phyloP scores from a whole-genome alignment of 306 rosid genomes.

The Rubus idaeus region DNA sequence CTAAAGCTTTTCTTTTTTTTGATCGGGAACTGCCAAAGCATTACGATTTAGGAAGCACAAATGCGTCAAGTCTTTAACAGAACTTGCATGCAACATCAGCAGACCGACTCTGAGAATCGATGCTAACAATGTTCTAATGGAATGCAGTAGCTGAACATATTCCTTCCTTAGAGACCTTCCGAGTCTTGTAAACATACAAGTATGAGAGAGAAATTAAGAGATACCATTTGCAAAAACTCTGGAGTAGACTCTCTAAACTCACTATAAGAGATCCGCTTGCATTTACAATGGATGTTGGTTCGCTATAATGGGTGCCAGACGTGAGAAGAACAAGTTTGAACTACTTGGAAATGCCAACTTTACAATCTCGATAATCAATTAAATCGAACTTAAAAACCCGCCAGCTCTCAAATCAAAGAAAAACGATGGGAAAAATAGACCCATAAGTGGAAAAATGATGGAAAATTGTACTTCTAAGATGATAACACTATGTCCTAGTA shows the following conservation, averaged over 20 bases:
- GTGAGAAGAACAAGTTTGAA: constrained; percentile 1
- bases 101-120: neutral
- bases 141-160: neutral
- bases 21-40: too few species aligned
- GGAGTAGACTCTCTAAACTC: neutral
- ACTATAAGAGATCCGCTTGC: constrained; percentile 5
- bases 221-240: neutral
- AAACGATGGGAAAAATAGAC: neutral
- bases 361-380: neutral
- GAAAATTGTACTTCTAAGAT: neutral
- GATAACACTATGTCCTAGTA: neutral
- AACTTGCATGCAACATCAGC: neutral
- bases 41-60: neutral
- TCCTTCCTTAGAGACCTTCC: neutral
- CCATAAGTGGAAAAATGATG: neutral
- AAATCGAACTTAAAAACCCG: neutral
- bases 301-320: neutral
- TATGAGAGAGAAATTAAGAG: too few species aligned
- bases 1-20: neutral
- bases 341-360: constrained; percentile 16
- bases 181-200: neutral
- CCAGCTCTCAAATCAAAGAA: constrained; percentile 5
- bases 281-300: constrained; percentile 22
- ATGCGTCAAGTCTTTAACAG: neutral
- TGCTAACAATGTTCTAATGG: neutral